Conservation (phyloP, 129 eudicot genomes). For the Calendula officinalis region DNA sequence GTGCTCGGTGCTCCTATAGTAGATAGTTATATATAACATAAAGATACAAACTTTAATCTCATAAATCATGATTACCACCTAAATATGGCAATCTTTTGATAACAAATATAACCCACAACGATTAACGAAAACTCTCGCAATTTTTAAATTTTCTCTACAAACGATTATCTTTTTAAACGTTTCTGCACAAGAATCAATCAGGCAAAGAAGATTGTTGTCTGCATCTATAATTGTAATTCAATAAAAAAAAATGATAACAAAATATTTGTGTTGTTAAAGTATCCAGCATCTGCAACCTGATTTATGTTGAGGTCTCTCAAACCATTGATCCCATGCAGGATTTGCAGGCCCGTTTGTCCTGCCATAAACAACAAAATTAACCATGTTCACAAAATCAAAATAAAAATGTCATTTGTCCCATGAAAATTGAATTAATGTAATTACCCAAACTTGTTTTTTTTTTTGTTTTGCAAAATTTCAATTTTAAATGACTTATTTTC, state of each 20-base stretch:
- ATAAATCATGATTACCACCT: conserved; percentile 20
- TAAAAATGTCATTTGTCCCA: no score
- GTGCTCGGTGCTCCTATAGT: no score
- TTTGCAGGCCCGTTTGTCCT: conserved; percentile 74
- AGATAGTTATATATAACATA: not conserved
- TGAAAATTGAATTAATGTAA: not conserved
- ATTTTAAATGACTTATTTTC: conserved; percentile 6
- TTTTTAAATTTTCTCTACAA: conserved; percentile 23
- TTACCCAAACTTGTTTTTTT: not conserved
- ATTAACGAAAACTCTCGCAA: not conserved
- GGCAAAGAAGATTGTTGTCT: conserved; percentile 27
- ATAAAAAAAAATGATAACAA: not conserved
- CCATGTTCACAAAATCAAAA: not conserved
- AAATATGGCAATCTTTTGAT: conserved; percentile 17
- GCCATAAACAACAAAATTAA: conserved; percentile 17
- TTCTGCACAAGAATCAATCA: conserved; percentile 28
- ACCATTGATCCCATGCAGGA: conserved; percentile 96
- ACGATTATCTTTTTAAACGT: conserved; percentile 1
- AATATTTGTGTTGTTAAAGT: conserved; percentile 34
- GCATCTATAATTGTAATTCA: conserved; percentile 21
- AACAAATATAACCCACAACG: conserved; percentile 17
- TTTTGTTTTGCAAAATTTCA: not conserved
- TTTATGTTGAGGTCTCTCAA: conserved; percentile 82
- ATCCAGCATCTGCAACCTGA: conserved; percentile 82
- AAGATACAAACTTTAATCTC: conserved; percentile 19